Conservation (phyloP, 2,329 filamentous ascomycete species). For the Ceratocystis diversiconidia region DNA sequence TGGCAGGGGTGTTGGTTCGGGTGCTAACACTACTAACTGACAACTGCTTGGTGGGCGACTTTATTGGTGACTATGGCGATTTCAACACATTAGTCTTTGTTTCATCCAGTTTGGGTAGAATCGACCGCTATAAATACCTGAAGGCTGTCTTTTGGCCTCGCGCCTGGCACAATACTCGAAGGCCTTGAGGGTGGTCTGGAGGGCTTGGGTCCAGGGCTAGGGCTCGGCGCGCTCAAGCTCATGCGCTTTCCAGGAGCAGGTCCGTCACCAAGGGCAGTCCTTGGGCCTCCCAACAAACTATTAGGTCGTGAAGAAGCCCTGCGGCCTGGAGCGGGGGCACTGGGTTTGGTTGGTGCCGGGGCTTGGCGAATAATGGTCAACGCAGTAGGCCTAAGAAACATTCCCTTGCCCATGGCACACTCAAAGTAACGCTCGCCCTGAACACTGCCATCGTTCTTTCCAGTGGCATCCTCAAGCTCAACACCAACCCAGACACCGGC, state of each 20-base stretch:
- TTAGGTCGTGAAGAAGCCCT: constrained; percentile 34
- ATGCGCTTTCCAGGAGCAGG: constrained; percentile 28
- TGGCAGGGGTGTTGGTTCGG: constrained; percentile 51
- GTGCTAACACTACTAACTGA: constrained; percentile 39
- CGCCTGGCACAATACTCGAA: constrained; percentile 32
- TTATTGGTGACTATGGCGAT: constrained; percentile 50
- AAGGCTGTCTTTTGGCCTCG: constrained; percentile 5
- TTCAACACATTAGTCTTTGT: constrained; percentile 5
- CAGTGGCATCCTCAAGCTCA: constrained; percentile 65
- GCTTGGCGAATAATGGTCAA: constrained; percentile 44
- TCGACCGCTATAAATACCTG: constrained; percentile 8
- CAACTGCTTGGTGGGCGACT: constrained; percentile 62
- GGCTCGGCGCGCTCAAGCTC: constrained; percentile 58
- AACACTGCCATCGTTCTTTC: constrained; percentile 91
- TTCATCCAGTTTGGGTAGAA: neutral
- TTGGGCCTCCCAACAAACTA: constrained; percentile 28
- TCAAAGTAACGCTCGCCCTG: constrained; percentile 81
- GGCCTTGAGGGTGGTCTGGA: constrained; percentile 29
- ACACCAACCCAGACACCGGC: constrained; percentile 75
- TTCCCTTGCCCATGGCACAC: constrained; percentile 59
- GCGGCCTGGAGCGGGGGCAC: constrained; percentile 23
- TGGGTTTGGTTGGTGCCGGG: constrained; percentile 27
- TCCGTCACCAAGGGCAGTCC: constrained; percentile 22
- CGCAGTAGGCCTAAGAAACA: constrained; percentile 70
- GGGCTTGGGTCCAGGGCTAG: constrained; percentile 50